Evolutionary conservation across 1,284 basidiomycete species (phyloP).

Genomic region (Stereum hirsutum): DNA sequence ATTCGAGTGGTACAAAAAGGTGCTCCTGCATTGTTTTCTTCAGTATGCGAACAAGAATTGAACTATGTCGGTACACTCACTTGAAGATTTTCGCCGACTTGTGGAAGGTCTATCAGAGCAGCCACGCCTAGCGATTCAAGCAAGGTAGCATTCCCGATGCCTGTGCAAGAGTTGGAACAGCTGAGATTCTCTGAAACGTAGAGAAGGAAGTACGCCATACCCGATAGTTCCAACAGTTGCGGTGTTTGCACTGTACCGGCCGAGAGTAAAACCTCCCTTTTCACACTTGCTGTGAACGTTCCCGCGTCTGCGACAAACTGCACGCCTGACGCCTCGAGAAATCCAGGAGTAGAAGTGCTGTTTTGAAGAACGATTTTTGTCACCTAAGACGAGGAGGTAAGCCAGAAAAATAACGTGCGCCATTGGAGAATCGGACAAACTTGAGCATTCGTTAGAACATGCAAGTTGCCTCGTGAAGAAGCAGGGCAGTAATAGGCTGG

Average conservation of each 20-base stretch:
- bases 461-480: background rate
- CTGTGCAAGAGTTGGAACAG: background rate
- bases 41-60: too few relatives aligned
- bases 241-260: conserved; percentile 7
- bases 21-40: background rate
- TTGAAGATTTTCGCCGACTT: conserved; percentile 1
- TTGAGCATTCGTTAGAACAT: conserved; percentile 1
- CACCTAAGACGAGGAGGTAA: too few relatives aligned
- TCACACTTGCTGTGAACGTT: background rate
- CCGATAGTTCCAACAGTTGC: background rate
- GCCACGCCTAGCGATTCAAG: background rate
- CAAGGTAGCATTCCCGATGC: background rate
- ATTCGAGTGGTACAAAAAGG: conserved; percentile 8
- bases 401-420: too few relatives aligned
- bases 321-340: background rate
- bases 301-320: background rate
- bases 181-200: conserved; percentile 1
- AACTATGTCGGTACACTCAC: background rate
- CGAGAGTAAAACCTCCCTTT: conserved; percentile 12
- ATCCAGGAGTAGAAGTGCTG: too few relatives aligned
- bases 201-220: background rate
- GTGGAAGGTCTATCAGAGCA: background rate
- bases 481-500: background rate
- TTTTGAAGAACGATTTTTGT: too few relatives aligned
- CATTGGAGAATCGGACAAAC: too few relatives aligned